Evolutionary conservation across 176 grass and related monocot species (phyloP), one percentile per base, ranked within the genome.

Genomic region (Aegilops tauschii): DNA sequence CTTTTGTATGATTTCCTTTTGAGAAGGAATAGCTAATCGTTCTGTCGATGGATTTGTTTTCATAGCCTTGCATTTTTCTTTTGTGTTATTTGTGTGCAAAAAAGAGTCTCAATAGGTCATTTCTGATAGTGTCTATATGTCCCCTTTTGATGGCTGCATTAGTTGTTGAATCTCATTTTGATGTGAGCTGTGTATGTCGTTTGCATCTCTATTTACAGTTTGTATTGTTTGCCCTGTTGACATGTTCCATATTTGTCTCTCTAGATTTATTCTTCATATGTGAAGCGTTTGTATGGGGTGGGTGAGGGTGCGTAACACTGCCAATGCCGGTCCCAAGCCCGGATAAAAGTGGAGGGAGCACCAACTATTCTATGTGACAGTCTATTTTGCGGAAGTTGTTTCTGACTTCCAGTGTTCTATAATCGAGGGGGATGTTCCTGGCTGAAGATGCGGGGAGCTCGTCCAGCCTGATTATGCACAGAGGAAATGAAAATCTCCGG

Each of bases 281-380:
- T 20, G 42, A 3, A 3, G 6, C 18, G 6, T 23, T 20, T 40
- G 37, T 69, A 36, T 37, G n/a, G 82, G 75, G 17, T 32, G 3
- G 36, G 66, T 54, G 50, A 54, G 87, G 63, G 77, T 82, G 88
- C 37, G 39, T 86, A 90, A 90, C 78, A 90, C 88, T 86, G 83
- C 83, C 88, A 30, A 69, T 86, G 88, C 83, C 50, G 83, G 83
- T 86, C 83, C 83, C 83, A 90, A 82, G 83, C 88, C 83, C 88
- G 79, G 88, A 86, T 59, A 59, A 59, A 59, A 59, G 54, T 59
- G 54, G 54, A 59, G 54, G 54, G 54, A 3, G 54, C 54, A 63
- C 82, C 77, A 21, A 59, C 54, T 59, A 59, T 59, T 59, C 1
- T 45, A 45, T 12, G 44, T 45, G 3, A 44, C 10, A 44, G 42